Evolutionary conservation across 768 basidiomycete species (phyloP), one percentile per base, ranked within the genome.

Genomic region (Scleroderma citrinum): DNA sequence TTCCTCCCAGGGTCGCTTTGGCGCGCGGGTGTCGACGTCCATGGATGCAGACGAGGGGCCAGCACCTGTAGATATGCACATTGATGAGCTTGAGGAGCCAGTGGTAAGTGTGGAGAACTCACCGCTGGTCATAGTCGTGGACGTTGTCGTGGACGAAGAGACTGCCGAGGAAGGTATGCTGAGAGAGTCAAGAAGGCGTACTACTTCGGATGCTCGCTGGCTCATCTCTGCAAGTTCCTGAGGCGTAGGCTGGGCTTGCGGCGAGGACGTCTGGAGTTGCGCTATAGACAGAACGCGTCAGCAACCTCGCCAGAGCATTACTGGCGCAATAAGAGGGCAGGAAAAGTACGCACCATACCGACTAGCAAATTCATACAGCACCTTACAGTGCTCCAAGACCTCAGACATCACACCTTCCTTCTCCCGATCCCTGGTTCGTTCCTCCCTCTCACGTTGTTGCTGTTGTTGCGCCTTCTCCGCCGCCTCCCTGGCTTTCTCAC

Each of bases 1-100:
- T 52, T 87, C 87, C 64, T 88, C 87, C 87, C 87, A 89, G 44
- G 87, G 86, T 47, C 87, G 66, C 59, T 88, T 90, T 16, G 84
- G 86, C 3, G 82, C 76, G 21, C 87, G 77, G 17, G 61, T 45
- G 46, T 65, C 64, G 7, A 63, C 53, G 43, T 65, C 64, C 40
- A 58, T 63, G 24, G 61, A 39, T 36, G 52, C 52, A 29, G 52
- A 45, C n/a, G 52, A 59, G 19, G 62, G 40, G n/a, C 62, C 58
- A 38, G 54, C 46, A 31, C 56, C 48, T 44, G 23, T 47, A 56
- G 23, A 61, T 19, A 75, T 11, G 69, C 66, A 41, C 71, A 60
- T 36, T 57, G n/a, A n/a, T 61, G 21, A 43, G 40, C 32, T 38
- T 49, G 40, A 47, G 3, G 49, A 43, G 30, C 31, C 48, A 31